phyloP scores from a whole-genome alignment of 495 filamentous ascomycete species.

The Aspergillus nidulans region DNA sequence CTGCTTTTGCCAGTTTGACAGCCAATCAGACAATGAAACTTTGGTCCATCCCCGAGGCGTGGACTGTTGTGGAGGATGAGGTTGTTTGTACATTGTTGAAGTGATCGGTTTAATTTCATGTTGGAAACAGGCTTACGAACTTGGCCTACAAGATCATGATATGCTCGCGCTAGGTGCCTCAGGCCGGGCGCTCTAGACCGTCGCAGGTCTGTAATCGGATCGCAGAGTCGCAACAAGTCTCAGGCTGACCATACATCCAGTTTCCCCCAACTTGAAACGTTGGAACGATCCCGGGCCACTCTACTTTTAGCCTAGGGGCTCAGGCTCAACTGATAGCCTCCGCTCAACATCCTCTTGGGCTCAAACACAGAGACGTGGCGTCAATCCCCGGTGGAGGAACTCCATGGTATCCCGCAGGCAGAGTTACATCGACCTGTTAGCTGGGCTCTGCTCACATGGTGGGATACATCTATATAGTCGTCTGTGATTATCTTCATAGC shows the following conservation, averaged over 20 bases:
- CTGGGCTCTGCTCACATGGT: background rate
- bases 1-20: background rate
- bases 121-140: background rate
- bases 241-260: background rate
- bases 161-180: background rate
- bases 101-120: background rate
- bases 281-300: background rate
- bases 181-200: background rate
- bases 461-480: background rate
- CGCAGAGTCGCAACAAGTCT: background rate
- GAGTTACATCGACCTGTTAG: conserved; percentile 1
- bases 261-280: background rate
- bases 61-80: background rate
- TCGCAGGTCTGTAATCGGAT: background rate
- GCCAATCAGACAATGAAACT: background rate
- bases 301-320: background rate
- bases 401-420: background rate
- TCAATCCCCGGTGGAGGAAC: background rate
- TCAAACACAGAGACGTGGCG: background rate
- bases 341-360: background rate
- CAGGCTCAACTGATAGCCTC: background rate
- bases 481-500: background rate
- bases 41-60: background rate
- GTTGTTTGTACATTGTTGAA: background rate
- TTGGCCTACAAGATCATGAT: background rate